These are phyloP conservation scores for Lodderomyces parapsilosis DNA, from an alignment of 1,139 yeast genomes.

Conservation along the genomic window DNA sequence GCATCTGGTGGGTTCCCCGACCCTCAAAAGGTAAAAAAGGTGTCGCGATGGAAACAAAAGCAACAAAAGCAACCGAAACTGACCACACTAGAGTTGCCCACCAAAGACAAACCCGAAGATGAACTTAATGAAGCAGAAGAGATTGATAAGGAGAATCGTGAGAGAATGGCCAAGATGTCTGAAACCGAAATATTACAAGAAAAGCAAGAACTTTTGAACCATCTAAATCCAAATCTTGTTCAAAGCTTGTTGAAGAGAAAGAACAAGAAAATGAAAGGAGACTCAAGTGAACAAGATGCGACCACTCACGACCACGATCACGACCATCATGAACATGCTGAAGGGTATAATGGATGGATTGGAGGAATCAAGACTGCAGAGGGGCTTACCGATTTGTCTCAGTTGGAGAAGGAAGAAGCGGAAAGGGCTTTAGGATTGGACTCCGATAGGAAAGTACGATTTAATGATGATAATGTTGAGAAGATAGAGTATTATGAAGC, in stretches of 20 bases:
- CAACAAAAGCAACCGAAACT: conserved; percentile 8
- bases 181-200: conserved; percentile 65
- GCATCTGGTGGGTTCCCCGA: conserved; percentile 44
- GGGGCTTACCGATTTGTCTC: conserved; percentile 33
- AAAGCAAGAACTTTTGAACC: conserved; percentile 61
- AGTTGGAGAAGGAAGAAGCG: conserved; percentile 38
- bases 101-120: conserved; percentile 3
- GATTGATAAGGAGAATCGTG: conserved; percentile 75
- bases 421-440: conserved; percentile 37
- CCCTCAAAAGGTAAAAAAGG: conserved; percentile 25
- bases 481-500: conserved; percentile 45
- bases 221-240: conserved; percentile 68
- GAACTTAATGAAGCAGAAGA: conserved; percentile 54
- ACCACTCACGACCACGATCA: conserved; percentile 17
- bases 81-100: conserved; percentile 1
- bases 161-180: conserved; percentile 61
- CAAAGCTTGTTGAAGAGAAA: conserved; percentile 52
- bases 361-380: conserved; percentile 55
- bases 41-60: conserved; percentile 25
- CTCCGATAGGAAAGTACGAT: conserved; percentile 16
- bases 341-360: conserved; percentile 72
- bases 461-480: conserved; percentile 27
- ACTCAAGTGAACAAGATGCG: conserved; percentile 13
- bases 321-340: conserved; percentile 48
- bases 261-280: conserved; percentile 26